These are phyloP conservation scores for Wickerhamiella kazuoi DNA, from an alignment of 805 yeast genomes.

Conservation along the genomic window DNA sequence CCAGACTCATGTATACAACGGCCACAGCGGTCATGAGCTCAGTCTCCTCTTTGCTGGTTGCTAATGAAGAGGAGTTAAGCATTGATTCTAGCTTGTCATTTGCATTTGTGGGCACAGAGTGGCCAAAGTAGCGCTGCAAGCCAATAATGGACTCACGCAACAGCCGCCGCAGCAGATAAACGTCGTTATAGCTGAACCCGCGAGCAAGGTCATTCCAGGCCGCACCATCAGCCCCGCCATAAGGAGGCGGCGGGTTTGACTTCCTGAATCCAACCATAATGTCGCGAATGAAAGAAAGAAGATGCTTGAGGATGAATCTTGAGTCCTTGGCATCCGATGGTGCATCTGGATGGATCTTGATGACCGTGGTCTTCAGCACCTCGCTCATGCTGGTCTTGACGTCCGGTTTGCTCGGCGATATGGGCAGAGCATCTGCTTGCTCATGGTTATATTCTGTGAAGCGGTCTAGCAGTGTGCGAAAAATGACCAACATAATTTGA, in stretches of 20 bases:
- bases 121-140: conserved; percentile 62
- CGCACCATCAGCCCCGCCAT: conserved; percentile 30
- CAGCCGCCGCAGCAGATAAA: conserved; percentile 52
- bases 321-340: conserved; percentile 73
- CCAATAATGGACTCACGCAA: conserved; percentile 62
- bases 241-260: conserved; percentile 67
- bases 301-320: conserved; percentile 66
- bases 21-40: conserved; percentile 93
- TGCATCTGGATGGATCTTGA: conserved; percentile 34
- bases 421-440: conserved; percentile 25
- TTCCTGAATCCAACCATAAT: conserved; percentile 75
- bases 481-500: conserved; percentile 67
- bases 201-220: conserved; percentile 78
- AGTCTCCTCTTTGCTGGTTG: conserved; percentile 81
- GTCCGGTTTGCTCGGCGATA: conserved; percentile 21
- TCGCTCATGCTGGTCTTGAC: conserved; percentile 17
- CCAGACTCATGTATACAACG: conserved; percentile 81
- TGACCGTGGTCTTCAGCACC: conserved; percentile 36
- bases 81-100: conserved; percentile 3
- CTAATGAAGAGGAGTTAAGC: conserved; percentile 69
- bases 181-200: conserved; percentile 69
- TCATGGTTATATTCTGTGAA: conserved; percentile 60
- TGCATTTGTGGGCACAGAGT: conserved; percentile 4
- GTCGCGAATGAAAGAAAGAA: conserved; percentile 79
- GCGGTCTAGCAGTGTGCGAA: conserved; percentile 74